These are phyloP conservation scores for Candida odintsovae DNA, from an alignment of 805 yeast species.

Conservation along the genomic window DNA sequence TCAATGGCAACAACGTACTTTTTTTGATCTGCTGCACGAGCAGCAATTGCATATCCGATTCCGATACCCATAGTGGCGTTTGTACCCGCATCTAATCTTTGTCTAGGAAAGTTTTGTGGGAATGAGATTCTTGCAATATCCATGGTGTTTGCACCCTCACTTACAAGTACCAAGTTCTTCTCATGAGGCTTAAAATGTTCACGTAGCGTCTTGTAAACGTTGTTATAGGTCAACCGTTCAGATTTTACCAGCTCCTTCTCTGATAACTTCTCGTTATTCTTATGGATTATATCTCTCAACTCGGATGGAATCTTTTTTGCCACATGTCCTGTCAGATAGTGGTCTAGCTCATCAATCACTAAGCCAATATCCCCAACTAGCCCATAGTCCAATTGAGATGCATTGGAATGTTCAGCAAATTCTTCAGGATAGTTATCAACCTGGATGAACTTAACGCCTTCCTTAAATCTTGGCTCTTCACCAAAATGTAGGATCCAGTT, in stretches of 20 bases:
- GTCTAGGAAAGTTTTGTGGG: slow-evolving; percentile 44
- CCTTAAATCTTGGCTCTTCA: slow-evolving; percentile 44
- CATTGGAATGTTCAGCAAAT: slow-evolving; percentile 37
- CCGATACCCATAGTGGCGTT: slow-evolving; percentile 79
- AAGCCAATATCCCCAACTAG: slow-evolving; percentile 51
- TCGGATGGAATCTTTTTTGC: slow-evolving; percentile 27
- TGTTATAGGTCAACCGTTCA: slow-evolving; percentile 39
- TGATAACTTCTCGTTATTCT: slow-evolving; percentile 28
- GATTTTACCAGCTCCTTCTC: slow-evolving; percentile 26
- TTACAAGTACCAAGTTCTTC: slow-evolving; percentile 37
- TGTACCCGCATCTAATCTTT: slow-evolving; percentile 65
- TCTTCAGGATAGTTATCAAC: slow-evolving; percentile 50
- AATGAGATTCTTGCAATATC: slow-evolving; percentile 62
- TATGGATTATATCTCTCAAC: slow-evolving; percentile 24
- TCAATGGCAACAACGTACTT: slow-evolving; percentile 51
- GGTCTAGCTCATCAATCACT: slow-evolving; percentile 32
- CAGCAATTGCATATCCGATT: slow-evolving; percentile 61
- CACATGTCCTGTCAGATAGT: slow-evolving; percentile 22
- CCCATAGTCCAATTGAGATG: slow-evolving; percentile 30
- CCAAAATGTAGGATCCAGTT: slow-evolving; percentile 75
- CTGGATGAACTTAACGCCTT: slow-evolving; percentile 46
- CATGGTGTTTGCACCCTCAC: slow-evolving; percentile 80
- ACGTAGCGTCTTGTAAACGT: slow-evolving; percentile 45
- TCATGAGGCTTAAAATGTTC: slow-evolving; percentile 29
- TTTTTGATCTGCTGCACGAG: slow-evolving; percentile 41